Conservation (phyloP, 2,329 filamentous ascomycete species). For the Zelopaecilomyces penicillatus region DNA sequence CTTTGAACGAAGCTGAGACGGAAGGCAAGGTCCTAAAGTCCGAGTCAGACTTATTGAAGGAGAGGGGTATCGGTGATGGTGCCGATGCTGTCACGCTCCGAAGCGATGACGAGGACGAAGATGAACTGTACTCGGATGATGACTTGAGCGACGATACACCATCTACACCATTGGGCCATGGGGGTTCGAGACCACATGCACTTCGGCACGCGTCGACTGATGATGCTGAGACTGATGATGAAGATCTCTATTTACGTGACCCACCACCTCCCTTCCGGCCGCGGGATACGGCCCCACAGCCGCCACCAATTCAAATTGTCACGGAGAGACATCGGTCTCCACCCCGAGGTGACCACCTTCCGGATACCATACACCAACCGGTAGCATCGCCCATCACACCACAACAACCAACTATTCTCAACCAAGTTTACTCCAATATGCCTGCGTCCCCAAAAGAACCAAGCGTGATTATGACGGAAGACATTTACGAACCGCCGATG, state of each 20-base stretch:
- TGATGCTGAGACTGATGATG: constrained; percentile 6
- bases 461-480: constrained; percentile 9
- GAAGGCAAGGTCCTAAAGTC: constrained; percentile 27
- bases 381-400: constrained; percentile 7
- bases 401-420: neutral
- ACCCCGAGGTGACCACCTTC: constrained; percentile 13
- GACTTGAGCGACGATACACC: constrained; percentile 9
- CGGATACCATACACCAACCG: neutral
- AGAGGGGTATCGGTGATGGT: constrained; percentile 15
- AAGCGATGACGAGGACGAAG: constrained; percentile 20
- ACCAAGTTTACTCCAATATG: constrained; percentile 8
- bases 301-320: constrained; percentile 3
- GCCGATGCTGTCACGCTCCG: constrained; percentile 22
- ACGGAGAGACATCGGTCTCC: constrained; percentile 10
- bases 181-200: constrained; percentile 1
- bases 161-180: neutral
- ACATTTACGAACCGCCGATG: constrained; percentile 23
- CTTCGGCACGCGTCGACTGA: neutral
- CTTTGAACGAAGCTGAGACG: constrained; percentile 16
- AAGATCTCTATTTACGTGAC: constrained; percentile 1
- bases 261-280: constrained; percentile 7
- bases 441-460: constrained; percentile 8
- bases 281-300: constrained; percentile 5
- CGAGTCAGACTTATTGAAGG: constrained; percentile 23
- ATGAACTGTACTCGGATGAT: constrained; percentile 17